Evolutionary conservation across 2,329 filamentous ascomycete species (phyloP).

Genomic region (Rhinocladiella similis): DNA sequence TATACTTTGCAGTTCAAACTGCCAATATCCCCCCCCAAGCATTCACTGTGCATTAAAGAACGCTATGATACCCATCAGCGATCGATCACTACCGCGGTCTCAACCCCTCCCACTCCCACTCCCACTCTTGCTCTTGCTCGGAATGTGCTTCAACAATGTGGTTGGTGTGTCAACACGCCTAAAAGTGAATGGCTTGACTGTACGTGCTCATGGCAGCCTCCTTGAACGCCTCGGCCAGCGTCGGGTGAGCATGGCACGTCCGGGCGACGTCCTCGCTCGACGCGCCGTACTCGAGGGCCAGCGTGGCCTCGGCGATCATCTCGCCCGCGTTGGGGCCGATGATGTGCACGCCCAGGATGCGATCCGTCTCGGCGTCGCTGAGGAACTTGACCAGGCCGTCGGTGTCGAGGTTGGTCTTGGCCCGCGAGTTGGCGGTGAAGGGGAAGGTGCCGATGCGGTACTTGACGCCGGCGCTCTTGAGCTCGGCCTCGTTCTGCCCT

Average conservation of each 20-base stretch:
- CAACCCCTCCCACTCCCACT: not conserved
- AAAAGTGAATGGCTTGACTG: slow-evolving; percentile 94
- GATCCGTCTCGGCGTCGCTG: slow-evolving; percentile 92
- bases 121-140: too few species aligned
- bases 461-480: slow-evolving; percentile 85
- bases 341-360: slow-evolving; percentile 94
- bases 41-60: not conserved
- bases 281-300: slow-evolving; percentile 95
- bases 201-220: slow-evolving; percentile 98
- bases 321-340: slow-evolving; percentile 94
- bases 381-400: slow-evolving; percentile 98
- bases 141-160: too few species aligned
- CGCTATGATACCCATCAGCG: not conserved
- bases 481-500: slow-evolving; percentile 92
- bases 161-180: too few species aligned
- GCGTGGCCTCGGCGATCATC: slow-evolving; percentile 97
- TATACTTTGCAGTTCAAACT: too few species aligned
- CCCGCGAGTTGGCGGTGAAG: slow-evolving; percentile 96
- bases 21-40: not conserved
- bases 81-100: too few species aligned
- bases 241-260: slow-evolving; percentile 96
- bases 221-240: slow-evolving; percentile 96
- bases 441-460: slow-evolving; percentile 95
- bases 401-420: slow-evolving; percentile 96
- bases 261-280: slow-evolving; percentile 91